Conservation (phyloP, 164 flowering plant species). For the Magnolia sinica region DNA sequence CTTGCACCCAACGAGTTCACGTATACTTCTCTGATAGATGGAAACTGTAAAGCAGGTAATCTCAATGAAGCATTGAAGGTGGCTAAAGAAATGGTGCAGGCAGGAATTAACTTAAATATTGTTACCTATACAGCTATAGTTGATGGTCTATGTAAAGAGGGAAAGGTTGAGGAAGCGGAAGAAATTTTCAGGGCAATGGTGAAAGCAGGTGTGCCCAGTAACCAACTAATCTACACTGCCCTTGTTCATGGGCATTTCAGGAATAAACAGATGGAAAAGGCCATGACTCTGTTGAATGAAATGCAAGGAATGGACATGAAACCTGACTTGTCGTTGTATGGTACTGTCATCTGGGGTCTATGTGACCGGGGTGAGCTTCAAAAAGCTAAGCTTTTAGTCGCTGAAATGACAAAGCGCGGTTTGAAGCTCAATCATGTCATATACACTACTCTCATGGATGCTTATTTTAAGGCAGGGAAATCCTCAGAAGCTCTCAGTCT, state of each 20-base stretch:
- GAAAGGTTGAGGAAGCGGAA: conserved; percentile 61
- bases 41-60: conserved; percentile 63
- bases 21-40: conserved; percentile 76
- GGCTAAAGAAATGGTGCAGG: conserved; percentile 59
- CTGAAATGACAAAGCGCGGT: conserved; percentile 50
- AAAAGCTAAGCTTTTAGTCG: conserved; percentile 44
- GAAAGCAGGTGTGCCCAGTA: conserved; percentile 48
- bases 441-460: conserved; percentile 65
- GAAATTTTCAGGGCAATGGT: conserved; percentile 48
- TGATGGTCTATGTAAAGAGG: conserved; percentile 67
- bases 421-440: conserved; percentile 44
- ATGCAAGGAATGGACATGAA: conserved; percentile 44
- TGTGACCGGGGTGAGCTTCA: conserved; percentile 51
- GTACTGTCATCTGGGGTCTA: conserved; percentile 72
- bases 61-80: conserved; percentile 52
- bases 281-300: conserved; percentile 40
- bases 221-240: conserved; percentile 53
- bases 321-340: conserved; percentile 55
- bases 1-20: conserved; percentile 75
- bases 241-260: conserved; percentile 70
- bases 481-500: conserved; percentile 49
- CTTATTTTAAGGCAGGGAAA: conserved; percentile 65
- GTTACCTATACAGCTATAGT: conserved; percentile 71
- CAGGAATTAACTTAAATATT: conserved; percentile 46
- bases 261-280: conserved; percentile 40